These are phyloP conservation scores for Sarocladium strictum DNA, from an alignment of 2,329 filamentous ascomycete species.

Conservation along the genomic window DNA sequence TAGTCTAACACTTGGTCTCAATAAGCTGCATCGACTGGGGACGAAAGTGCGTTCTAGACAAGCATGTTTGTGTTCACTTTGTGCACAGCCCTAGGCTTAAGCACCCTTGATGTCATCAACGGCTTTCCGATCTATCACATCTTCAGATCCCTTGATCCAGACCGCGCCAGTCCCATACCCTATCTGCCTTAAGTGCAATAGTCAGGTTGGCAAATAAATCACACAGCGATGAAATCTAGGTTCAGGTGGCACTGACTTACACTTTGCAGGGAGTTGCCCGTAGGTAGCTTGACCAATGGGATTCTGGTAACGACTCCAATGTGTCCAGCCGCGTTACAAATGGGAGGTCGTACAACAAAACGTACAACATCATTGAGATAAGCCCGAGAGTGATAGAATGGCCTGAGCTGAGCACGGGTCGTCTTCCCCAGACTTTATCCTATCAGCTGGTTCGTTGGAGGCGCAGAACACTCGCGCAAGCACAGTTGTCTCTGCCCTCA, in stretches of 20 bases:
- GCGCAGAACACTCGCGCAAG: not conserved
- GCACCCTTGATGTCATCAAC: slow-evolving; percentile 9
- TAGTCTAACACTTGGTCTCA: not conserved
- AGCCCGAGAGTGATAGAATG: not conserved
- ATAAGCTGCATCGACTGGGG: too few species aligned
- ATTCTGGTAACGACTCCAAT: not conserved
- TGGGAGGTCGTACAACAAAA: too few species aligned
- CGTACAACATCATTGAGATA: not conserved
- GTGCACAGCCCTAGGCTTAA: slow-evolving; percentile 9
- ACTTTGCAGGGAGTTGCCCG: not conserved
- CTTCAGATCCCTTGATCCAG: slow-evolving; percentile 9
- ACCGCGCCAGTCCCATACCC: slow-evolving; percentile 8
- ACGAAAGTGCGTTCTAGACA: too few species aligned
- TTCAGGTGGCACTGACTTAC: not conserved
- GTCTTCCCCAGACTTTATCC: not conserved
- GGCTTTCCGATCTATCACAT: slow-evolving; percentile 5
- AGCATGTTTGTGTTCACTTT: slow-evolving; percentile 7
- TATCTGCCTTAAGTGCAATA: not conserved
- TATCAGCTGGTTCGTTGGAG: not conserved
- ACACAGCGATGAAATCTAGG: not conserved
- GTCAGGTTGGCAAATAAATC: not conserved
- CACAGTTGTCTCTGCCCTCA: too few species aligned
- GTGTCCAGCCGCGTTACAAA: too few species aligned
- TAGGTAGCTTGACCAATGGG: slow-evolving; percentile 1
- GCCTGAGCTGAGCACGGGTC: not conserved